Conservation (phyloP, 352 stramenopile species). For the Globisporangium spinosum region DNA sequence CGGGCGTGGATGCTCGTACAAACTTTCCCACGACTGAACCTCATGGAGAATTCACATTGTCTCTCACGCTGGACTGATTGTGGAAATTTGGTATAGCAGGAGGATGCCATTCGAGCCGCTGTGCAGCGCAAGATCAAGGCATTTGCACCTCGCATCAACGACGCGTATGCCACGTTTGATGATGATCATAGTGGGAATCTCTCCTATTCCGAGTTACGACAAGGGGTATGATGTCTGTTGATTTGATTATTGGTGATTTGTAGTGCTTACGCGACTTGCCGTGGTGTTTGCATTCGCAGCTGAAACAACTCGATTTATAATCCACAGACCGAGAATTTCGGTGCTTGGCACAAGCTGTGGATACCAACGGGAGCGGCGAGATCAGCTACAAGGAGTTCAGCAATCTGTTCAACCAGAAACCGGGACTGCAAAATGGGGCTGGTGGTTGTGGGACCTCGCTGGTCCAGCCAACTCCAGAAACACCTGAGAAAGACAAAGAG, state of each 20-base stretch:
- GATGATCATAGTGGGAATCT: slow-evolving; percentile 49
- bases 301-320: slow-evolving; percentile 45
- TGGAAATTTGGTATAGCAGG: slow-evolving; percentile 14
- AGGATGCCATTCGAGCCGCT: slow-evolving; percentile 29
- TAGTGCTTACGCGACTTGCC: background rate
- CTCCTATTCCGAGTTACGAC: slow-evolving; percentile 45
- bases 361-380: slow-evolving; percentile 45
- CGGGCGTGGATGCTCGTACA: slow-evolving; percentile 3
- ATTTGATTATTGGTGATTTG: background rate
- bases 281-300: slow-evolving; percentile 21
- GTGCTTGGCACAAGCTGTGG: slow-evolving; percentile 32
- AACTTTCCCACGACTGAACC: background rate
- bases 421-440: background rate
- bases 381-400: slow-evolving; percentile 64
- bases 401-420: slow-evolving; percentile 26
- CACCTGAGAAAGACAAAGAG: slow-evolving; percentile 11
- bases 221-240: slow-evolving; percentile 27
- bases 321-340: slow-evolving; percentile 49
- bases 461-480: background rate
- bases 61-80: background rate
- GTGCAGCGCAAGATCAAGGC: slow-evolving; percentile 39
- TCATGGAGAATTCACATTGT: background rate
- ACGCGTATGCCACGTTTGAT: slow-evolving; percentile 52
- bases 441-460: background rate
- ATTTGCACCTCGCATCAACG: slow-evolving; percentile 41